Evolutionary conservation across 495 filamentous ascomycete genomes (phyloP).

Genomic region (Trichodelitschia bisporula): DNA sequence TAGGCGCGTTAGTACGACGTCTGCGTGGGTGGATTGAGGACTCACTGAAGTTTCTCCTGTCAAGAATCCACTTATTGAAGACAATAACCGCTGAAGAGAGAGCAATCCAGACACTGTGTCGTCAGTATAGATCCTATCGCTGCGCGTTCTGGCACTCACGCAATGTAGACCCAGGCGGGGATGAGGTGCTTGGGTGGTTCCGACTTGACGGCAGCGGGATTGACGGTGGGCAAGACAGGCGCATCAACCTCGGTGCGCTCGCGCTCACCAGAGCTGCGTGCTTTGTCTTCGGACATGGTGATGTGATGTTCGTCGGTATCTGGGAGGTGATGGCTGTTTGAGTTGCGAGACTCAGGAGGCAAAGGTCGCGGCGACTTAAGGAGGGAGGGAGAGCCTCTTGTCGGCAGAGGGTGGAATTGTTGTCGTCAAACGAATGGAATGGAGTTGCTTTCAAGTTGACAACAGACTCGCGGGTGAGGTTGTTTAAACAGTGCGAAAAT

Average conservation of each 20-base stretch:
- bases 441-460: no score
- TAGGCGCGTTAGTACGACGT: constrained; percentile 8
- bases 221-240: constrained; percentile 55
- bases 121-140: constrained; percentile 9
- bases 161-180: constrained; percentile 75
- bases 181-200: constrained; percentile 35
- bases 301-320: neutral
- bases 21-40: constrained; percentile 6
- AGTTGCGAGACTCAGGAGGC: no score
- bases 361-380: no score
- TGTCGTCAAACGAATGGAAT: no score
- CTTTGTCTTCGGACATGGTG: constrained; percentile 52
- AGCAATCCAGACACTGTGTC: constrained; percentile 59
- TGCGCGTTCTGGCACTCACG: constrained; percentile 28
- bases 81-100: constrained; percentile 83
- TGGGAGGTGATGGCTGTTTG: no score
- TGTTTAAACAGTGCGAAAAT: no score
- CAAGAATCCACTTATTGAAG: constrained; percentile 97
- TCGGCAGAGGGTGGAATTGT: no score
- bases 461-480: no score
- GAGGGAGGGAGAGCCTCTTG: no score
- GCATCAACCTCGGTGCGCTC: constrained; percentile 21
- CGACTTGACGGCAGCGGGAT: constrained; percentile 41
- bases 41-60: constrained; percentile 65
- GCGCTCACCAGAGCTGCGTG: constrained; percentile 50